A percentile compares a stretch with the other conserved stretches of the same genome.
Conservation (phyloP, 257 asterid species). For the Solanum sparsipilum region DNA sequence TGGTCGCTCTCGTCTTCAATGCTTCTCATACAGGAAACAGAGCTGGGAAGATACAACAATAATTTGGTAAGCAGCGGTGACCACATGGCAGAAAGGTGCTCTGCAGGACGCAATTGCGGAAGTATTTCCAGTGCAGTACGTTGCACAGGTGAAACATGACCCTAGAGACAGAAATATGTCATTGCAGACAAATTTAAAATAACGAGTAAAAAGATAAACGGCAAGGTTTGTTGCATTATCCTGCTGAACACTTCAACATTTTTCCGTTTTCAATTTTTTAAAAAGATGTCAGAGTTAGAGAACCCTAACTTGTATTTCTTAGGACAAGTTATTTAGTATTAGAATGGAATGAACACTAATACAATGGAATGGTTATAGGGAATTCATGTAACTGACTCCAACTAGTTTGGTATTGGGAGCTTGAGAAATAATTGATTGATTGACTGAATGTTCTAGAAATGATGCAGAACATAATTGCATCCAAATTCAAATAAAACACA, state of each 20-base stretch:
- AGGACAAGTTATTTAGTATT: not conserved
- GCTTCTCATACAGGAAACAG: constrained; percentile 42
- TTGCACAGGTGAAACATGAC: constrained; percentile 75
- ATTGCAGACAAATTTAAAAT: not conserved
- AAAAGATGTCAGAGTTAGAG: not conserved
- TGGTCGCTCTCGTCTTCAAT: constrained; percentile 26
- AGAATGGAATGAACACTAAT: not conserved
- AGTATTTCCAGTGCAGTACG: constrained; percentile 77
- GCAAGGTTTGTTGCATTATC: not conserved
- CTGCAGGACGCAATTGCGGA: constrained; percentile 63
- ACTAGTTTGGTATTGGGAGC: not conserved
- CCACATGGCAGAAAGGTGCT: constrained; percentile 84
- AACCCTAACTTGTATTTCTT: not conserved
- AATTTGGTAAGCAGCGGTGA: constrained; percentile 46
- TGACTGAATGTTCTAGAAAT: not conserved
- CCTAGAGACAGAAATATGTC: constrained; percentile 32
- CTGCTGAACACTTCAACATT: not conserved
- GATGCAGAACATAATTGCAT: not conserved
- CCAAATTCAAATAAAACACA: not conserved
- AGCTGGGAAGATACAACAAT: constrained; percentile 71
- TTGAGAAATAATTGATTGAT: not conserved
- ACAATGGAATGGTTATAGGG: not conserved
- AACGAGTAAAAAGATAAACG: not conserved
- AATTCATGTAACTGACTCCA: not conserved
- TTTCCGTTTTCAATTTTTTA: not conserved